A percentile compares a stretch with the other conserved stretches of the same genome.
Conservation (phyloP, 2,329 filamentous ascomycete genomes). For the Fusarium udum region DNA sequence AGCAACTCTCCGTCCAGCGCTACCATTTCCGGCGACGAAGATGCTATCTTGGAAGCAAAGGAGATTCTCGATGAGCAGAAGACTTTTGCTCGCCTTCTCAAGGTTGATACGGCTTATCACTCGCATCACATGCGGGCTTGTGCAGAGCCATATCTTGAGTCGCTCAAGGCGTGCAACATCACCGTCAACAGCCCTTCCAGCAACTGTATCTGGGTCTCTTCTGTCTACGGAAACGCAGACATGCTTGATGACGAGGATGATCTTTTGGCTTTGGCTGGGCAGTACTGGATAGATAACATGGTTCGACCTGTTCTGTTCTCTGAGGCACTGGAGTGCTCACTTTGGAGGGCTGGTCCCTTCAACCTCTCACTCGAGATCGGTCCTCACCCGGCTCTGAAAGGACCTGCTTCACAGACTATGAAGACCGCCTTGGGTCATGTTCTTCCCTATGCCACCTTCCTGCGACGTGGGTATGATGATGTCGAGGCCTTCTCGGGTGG, state of each 20-base stretch:
- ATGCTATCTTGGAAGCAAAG: not conserved
- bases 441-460: not conserved
- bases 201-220: not conserved
- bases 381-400: not conserved
- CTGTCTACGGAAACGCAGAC: not conserved
- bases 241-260: not conserved
- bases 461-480: not conserved
- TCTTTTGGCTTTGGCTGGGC: not conserved
- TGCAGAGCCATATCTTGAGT: not conserved
- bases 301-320: not conserved
- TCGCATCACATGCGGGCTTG: not conserved
- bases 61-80: not conserved
- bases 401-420: not conserved
- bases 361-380: not conserved
- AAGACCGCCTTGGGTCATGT: not conserved
- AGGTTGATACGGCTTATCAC: constrained; percentile 9
- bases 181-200: not conserved
- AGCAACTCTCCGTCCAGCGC: not conserved
- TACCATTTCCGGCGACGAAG: constrained; percentile 2
- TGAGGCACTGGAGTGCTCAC: not conserved
- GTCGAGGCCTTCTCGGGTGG: not conserved
- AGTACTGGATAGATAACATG: constrained; percentile 12
- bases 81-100: not conserved
- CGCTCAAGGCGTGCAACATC: not conserved
- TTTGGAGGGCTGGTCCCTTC: not conserved